These are phyloP conservation scores for Lentinula lateritia DNA, from an alignment of 768 basidiomycete species.

Conservation along the genomic window DNA sequence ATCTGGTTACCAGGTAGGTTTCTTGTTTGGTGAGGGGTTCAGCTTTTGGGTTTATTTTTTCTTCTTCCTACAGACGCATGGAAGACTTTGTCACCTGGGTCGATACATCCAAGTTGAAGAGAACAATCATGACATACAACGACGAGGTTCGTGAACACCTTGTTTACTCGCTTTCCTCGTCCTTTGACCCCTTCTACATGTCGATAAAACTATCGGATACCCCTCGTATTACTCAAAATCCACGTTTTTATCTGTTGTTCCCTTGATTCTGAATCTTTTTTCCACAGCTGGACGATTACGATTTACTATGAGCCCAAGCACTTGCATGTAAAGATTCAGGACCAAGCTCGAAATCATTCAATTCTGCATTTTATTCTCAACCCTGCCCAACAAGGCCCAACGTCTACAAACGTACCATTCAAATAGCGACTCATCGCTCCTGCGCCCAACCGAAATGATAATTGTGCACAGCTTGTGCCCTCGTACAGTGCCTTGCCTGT, in stretches of 20 bases:
- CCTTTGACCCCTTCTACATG: background rate
- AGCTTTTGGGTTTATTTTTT: background rate
- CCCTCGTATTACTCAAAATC: background rate
- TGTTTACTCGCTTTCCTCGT: constrained; percentile 1
- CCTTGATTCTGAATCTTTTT: background rate
- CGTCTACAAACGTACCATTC: too few relatives aligned
- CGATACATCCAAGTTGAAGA: constrained; percentile 93
- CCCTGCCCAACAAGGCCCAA: too few relatives aligned
- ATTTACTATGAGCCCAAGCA: constrained; percentile 52
- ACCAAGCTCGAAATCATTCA: too few relatives aligned
- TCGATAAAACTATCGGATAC: too few relatives aligned
- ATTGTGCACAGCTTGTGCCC: too few relatives aligned
- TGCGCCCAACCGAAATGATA: too few relatives aligned
- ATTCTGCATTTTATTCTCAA: too few relatives aligned
- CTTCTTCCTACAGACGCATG: constrained; percentile 65
- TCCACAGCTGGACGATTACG: constrained; percentile 87
- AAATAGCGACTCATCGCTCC: too few relatives aligned
- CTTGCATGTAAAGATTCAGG: background rate
- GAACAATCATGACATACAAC: constrained; percentile 94
- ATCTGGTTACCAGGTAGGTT: constrained; percentile 79
- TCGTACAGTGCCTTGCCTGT: too few relatives aligned
- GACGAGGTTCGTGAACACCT: constrained; percentile 60
- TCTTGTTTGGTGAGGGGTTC: background rate
- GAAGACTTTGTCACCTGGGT: constrained; percentile 99
- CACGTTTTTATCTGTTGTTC: constrained; percentile 11